Evolutionary conservation across 2,329 filamentous ascomycete species (phyloP), one percentile per base, ranked within the genome.

Genomic region (Neofusicoccum umdonicola): DNA sequence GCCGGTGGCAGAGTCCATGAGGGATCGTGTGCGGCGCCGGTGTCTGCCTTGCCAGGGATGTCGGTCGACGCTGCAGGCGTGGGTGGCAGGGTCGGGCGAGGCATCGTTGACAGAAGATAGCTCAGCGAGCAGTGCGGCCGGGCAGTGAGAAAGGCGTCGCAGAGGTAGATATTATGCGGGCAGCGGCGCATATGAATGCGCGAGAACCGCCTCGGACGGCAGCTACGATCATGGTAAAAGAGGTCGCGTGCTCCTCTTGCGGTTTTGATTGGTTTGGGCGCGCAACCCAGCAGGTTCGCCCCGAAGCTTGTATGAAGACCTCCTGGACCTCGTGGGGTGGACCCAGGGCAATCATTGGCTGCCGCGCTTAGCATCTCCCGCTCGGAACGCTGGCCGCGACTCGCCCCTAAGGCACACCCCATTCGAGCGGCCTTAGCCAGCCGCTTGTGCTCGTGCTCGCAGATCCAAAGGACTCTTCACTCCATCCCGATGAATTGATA

Each of bases 11-110:
- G 39, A 15, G 37, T 27, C 63, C 63, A 65, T 22, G 63, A 65
- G 31, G 63, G 47, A 45, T 65, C 63, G 56, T 61, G 54, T 58
- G 63, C 63, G 45, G 47, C 45, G 42, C 39, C 45, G 15, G 31
- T 19, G 39, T 54, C 63, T 15, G 54, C 22, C 77, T 91, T 87
- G 68, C 87, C 88, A 64, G 87, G 85, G 74, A 95, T 91, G 73
- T 95, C 92, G 58, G 90, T 90, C 39, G 91, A 94, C 11, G 91
- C 90, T 61, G 87, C 88, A 45, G 92, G 92, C 56, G 92, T 96
- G 48, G 89, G 91, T 50, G 90, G 91, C 62, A 88, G 82, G 63
- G 81, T 82, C 50, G 85, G 82, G 65, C 84, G 87, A 75, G 89
- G 86, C 90, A 93, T 93, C 12, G 3, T 51, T 5, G 42, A 22